phyloP scores from a whole-genome alignment of 176 grass and related monocot species.

The Ampelocalamus luodianensis region DNA sequence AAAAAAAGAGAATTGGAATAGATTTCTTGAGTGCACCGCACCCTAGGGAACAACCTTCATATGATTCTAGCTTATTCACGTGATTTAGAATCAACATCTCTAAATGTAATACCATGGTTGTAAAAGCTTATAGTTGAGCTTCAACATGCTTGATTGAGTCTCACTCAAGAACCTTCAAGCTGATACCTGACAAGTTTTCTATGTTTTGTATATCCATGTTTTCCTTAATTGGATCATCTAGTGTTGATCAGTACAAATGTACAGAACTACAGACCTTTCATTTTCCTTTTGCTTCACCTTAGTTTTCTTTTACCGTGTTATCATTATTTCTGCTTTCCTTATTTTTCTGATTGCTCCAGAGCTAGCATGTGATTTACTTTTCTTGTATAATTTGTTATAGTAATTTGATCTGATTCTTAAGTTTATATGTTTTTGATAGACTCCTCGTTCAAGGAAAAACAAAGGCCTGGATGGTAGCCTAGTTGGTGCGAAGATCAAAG shows the following conservation, averaged over 20 bases:
- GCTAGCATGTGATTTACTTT: constrained; percentile 11
- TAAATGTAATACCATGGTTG: background rate
- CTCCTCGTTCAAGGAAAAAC: constrained; percentile 56
- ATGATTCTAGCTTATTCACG: background rate
- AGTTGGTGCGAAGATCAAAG: constrained; percentile 79
- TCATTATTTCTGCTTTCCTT: background rate
- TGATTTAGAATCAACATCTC: constrained; percentile 2
- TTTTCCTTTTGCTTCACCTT: background rate
- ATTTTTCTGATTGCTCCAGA: background rate
- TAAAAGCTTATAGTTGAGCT: background rate
- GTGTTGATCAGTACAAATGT: background rate
- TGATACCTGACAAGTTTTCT: background rate
- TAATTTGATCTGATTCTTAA: constrained; percentile 41
- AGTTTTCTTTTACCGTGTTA: background rate
- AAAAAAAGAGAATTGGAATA: constrained; percentile 1
- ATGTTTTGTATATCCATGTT: background rate
- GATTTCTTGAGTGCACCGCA: background rate
- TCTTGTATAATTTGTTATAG: background rate
- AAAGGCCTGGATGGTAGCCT: constrained; percentile 70
- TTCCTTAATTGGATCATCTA: constrained; percentile 1
- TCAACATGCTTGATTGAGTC: constrained; percentile 6
- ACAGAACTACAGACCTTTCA: background rate
- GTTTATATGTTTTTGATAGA: constrained; percentile 43
- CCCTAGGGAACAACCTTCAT: background rate
- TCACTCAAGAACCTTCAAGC: background rate